Base-by-base conservation (phyloP, 306 rosid species). In the Dryas octopetala region DNA sequence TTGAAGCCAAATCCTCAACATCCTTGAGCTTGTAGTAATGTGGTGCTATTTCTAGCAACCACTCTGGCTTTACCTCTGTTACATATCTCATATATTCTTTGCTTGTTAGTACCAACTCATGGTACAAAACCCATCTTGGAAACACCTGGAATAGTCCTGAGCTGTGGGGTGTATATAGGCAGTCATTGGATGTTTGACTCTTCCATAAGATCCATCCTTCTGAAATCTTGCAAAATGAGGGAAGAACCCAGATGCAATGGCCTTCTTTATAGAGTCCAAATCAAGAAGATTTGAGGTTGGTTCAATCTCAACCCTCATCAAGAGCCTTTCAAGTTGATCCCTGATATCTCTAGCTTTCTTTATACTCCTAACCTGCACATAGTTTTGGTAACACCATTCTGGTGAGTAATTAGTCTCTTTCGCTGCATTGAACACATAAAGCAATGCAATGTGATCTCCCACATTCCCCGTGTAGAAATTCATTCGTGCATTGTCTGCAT, bases 291-390 rank as follows among this genome's bases (percentile, higher is more conserved):
- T 87, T 49, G 98, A 81, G 48, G 88, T 83, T 6, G 87, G 48
- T 80, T 95, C 23, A 23, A 23, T 23, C 23, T 23, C 23, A 23
- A 95, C 97, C 88, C 97, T 87, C 82, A 90, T 96, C 77, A 95
- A 46, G 16, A 95, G 87, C 70, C 96, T 88, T 68, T 86, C 87
- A 52, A 95, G 98, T 85, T 95, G 97, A 84, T 89, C 97, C 53
- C 96, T 84, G 51, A 91, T 68, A 81, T 95, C 98, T 82, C 96
- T 90, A 0, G 97, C 98, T 79, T 89, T 91, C 80, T 90, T 90
- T 96, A 91, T 95, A 81, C 98, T 91, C 85, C 98, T 88, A 50
- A 89, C 96, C 93, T 93, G 95, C 67, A 95, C 86, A 68, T 87
- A 91, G 64, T 90, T 95, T 76, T 95, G 96, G 38, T 82, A 91